phyloP scores from a whole-genome alignment of 768 basidiomycete species.

The Saitozyma sp. region DNA sequence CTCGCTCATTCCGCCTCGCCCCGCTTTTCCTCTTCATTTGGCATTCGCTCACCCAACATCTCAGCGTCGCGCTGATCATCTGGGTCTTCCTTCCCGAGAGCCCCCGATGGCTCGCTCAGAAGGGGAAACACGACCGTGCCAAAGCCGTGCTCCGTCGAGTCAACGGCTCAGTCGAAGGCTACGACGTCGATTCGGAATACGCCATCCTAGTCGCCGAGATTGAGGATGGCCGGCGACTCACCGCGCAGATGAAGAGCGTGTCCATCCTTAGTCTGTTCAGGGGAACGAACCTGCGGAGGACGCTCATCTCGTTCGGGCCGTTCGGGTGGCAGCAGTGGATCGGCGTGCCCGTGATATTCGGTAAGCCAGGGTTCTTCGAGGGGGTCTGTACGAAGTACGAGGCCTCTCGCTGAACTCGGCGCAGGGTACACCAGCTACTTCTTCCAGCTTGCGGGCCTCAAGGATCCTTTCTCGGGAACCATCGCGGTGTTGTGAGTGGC shows the following conservation, averaged over 20 bases:
- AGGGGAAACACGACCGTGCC: slow-evolving; percentile 23
- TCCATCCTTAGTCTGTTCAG: slow-evolving; percentile 13
- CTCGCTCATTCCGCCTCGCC: slow-evolving; percentile 16
- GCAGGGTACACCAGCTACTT: slow-evolving; percentile 23
- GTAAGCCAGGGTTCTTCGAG: neutral
- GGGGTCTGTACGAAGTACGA: neutral
- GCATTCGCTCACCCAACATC: slow-evolving; percentile 1
- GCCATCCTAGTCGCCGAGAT: slow-evolving; percentile 22
- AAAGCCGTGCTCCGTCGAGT: slow-evolving; percentile 10
- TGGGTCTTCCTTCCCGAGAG: slow-evolving; percentile 31
- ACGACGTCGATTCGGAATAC: slow-evolving; percentile 19
- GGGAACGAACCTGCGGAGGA: slow-evolving; percentile 13
- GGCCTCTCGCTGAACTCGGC: neutral
- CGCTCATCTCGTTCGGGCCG: slow-evolving; percentile 1
- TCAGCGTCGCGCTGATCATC: slow-evolving; percentile 22
- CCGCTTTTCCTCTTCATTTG: slow-evolving; percentile 30
- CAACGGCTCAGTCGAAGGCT: slow-evolving; percentile 9
- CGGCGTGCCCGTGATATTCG: slow-evolving; percentile 7
- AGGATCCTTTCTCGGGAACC: slow-evolving; percentile 20
- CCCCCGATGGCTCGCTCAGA: slow-evolving; percentile 27
- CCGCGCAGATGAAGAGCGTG: slow-evolving; percentile 2
- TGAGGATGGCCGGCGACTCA: slow-evolving; percentile 11
- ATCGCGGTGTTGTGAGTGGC: slow-evolving; percentile 8
- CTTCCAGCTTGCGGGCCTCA: slow-evolving; percentile 24
- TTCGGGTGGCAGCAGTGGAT: slow-evolving; percentile 2